phyloP scores from a whole-genome alignment of 345 rosid species.

The Microthlaspi erraticum region DNA sequence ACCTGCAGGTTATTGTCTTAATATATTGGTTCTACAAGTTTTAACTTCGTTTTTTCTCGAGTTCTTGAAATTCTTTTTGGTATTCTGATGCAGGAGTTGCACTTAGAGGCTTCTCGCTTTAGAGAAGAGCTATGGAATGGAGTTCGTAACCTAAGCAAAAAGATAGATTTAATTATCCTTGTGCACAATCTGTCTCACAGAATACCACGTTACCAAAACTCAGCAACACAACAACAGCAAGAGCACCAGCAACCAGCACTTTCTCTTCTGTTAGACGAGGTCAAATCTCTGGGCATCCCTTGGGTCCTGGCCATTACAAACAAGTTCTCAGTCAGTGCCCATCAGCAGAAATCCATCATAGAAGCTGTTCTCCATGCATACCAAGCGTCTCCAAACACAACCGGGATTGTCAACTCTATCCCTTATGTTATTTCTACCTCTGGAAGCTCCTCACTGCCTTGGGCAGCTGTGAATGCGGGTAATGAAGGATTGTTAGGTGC shows the following conservation, averaged over 20 bases:
- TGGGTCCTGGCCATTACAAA: constrained; percentile 97
- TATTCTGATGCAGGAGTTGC: constrained; percentile 62
- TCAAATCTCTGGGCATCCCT: constrained; percentile 92
- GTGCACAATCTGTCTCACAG: constrained; percentile 95
- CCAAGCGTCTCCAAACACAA: constrained; percentile 68
- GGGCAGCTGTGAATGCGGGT: constrained; percentile 62
- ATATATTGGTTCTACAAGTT: constrained; percentile 11
- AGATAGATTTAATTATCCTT: constrained; percentile 84
- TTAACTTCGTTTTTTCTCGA: not conserved
- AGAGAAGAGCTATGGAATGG: constrained; percentile 96
- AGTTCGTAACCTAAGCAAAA: constrained; percentile 70
- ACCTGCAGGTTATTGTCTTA: constrained; percentile 70
- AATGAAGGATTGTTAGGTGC: constrained; percentile 55
- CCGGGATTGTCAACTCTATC: constrained; percentile 83
- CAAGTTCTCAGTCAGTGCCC: constrained; percentile 96
- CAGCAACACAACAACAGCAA: constrained; percentile 55
- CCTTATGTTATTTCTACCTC: constrained; percentile 81
- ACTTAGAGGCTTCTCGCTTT: constrained; percentile 67
- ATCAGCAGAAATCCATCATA: constrained; percentile 84
- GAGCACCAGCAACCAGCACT: constrained; percentile 78
- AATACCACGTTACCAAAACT: constrained; percentile 69
- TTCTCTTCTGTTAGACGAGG: constrained; percentile 77
- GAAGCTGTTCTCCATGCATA: constrained; percentile 79
- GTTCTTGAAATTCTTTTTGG: not conserved
- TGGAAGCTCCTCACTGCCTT: constrained; percentile 71